phyloP scores from a whole-genome alignment of 2,329 filamentous ascomycete species.

The Daldinia eschscholtzii region DNA sequence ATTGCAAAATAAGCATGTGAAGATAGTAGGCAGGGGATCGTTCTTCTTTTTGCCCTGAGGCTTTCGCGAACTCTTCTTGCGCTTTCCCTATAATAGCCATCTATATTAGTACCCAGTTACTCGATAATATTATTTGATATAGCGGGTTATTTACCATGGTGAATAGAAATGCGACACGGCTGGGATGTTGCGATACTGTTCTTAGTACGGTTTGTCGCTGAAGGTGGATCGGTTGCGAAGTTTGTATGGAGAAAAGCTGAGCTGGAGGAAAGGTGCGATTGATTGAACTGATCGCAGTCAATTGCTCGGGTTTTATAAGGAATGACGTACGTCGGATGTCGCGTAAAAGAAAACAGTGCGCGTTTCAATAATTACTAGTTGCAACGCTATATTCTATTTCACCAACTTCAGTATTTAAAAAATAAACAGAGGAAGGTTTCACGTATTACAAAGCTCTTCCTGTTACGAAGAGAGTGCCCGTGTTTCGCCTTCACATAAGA shows the following conservation, averaged over 20 bases:
- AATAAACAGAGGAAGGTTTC: background rate
- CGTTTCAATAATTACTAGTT: background rate
- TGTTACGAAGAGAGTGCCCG: background rate
- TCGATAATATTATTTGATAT: background rate
- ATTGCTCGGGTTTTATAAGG: conserved; percentile 21
- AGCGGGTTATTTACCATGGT: conserved; percentile 43
- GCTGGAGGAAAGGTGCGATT: conserved; percentile 4
- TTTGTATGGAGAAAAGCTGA: conserved; percentile 3
- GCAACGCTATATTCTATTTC: background rate
- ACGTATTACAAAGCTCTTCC: background rate
- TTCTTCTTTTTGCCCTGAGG: conserved; percentile 84
- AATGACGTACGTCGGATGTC: conserved; percentile 13
- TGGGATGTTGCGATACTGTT: background rate
- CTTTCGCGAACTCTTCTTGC: conserved; percentile 90
- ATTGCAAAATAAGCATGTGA: conserved; percentile 98
- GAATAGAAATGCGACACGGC: conserved; percentile 8
- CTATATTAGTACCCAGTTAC: background rate
- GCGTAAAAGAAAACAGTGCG: conserved; percentile 8
- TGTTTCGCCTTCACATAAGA: background rate
- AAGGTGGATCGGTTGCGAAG: conserved; percentile 1
- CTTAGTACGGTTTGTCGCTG: background rate
- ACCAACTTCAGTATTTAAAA: background rate
- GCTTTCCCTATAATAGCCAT: conserved; percentile 75
- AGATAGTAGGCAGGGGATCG: conserved; percentile 82
- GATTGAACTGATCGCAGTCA: conserved; percentile 15